phyloP scores from a whole-genome alignment of 768 basidiomycete species.

The Hortiboletus flavorubellus region DNA sequence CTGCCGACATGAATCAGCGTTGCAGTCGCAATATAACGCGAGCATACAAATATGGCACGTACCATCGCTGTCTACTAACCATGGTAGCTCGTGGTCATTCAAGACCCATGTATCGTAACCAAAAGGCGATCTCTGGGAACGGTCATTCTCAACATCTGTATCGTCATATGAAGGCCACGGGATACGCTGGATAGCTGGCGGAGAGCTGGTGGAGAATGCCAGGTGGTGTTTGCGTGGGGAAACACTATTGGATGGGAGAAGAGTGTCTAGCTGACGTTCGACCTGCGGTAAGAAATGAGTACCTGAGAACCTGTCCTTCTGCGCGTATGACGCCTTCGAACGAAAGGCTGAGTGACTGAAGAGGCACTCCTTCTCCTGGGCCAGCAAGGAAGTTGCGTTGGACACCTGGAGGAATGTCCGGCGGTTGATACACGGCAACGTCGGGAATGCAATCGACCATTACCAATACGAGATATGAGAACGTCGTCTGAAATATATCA shows the following conservation, averaged over 20 bases:
- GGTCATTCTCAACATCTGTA: conserved; percentile 34
- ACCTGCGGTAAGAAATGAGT: conserved; percentile 1
- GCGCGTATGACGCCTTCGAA: conserved; percentile 82
- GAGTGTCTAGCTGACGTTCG: neutral
- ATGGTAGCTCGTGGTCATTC: conserved; percentile 62
- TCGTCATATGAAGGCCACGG: conserved; percentile 69
- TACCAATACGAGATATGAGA: conserved; percentile 76
- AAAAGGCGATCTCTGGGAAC: conserved; percentile 34
- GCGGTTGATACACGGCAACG: conserved; percentile 53
- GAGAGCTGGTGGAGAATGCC: conserved; percentile 69
- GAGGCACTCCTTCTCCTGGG: conserved; percentile 71
- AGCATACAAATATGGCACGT: conserved; percentile 16
- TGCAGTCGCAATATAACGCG: neutral
- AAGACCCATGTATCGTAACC: conserved; percentile 70
- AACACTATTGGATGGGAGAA: conserved; percentile 43
- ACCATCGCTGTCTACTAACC: conserved; percentile 78
- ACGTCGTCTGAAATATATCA: conserved; percentile 55
- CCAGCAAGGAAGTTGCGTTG: conserved; percentile 73
- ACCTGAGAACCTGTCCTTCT: conserved; percentile 75
- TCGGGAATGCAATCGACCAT: conserved; percentile 56
- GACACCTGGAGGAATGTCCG: conserved; percentile 44
- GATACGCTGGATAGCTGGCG: conserved; percentile 77
- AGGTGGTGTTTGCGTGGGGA: conserved; percentile 71
- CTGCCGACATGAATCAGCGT: conserved; percentile 34
- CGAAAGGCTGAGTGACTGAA: conserved; percentile 64